Conservation (phyloP, 73 alveolate genomes). For the Paramecium bursaria region DNA sequence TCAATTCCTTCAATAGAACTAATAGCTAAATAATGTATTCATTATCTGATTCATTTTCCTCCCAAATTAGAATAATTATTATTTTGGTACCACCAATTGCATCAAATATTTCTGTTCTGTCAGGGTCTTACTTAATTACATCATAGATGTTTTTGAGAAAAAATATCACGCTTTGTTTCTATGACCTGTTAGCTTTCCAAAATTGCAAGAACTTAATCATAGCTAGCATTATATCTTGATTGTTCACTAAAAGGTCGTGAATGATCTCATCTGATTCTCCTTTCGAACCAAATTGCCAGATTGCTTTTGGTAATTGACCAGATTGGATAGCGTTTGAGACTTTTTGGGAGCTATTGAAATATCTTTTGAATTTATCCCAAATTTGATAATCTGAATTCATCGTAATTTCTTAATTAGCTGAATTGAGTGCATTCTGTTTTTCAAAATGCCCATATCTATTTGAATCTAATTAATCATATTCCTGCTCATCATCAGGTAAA, state of each 20-base stretch:
- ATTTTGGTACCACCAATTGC: constrained; percentile 21
- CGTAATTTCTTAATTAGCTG: too few species aligned
- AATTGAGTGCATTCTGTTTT: too few species aligned
- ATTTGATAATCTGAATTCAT: background rate
- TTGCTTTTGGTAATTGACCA: constrained; percentile 15
- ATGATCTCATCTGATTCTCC: constrained; percentile 1
- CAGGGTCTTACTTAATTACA: background rate
- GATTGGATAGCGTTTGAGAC: background rate
- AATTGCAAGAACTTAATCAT: background rate
- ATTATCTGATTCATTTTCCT: constrained; percentile 56
- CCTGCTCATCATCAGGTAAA: constrained; percentile 18
- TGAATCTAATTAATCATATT: constrained; percentile 11
- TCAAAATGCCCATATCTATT: background rate
- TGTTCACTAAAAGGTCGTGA: too few species aligned
- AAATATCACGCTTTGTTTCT: constrained; percentile 39
- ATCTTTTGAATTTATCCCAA: constrained; percentile 49
- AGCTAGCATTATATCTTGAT: constrained; percentile 1
- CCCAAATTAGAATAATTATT: constrained; percentile 33
- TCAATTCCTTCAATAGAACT: background rate
- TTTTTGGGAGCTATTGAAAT: background rate
- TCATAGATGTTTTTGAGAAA: background rate
- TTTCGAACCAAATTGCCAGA: constrained; percentile 39
- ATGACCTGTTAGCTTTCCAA: constrained; percentile 51
- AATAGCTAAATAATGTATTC: constrained; percentile 27
- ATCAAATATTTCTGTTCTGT: constrained; percentile 25